Percentiles rank a stretch among this genome's conserved stretches.
These are phyloP conservation scores for Tylopilus sp. DNA, from an alignment of 768 basidiomycete genomes.

Conservation along the genomic window DNA sequence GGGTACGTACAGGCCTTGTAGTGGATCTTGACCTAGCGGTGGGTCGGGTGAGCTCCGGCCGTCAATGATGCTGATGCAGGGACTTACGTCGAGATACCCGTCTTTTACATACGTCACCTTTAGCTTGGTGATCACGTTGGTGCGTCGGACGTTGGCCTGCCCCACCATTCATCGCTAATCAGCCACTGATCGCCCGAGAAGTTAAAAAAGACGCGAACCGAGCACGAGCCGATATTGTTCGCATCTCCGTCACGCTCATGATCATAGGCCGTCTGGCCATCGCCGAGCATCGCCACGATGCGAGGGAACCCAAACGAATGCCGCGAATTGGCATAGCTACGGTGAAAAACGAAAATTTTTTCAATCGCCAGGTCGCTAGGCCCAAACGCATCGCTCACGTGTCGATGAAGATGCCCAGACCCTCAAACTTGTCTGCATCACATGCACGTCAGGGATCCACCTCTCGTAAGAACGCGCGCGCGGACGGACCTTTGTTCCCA, in stretches of 20 bases:
- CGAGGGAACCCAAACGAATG: constrained; percentile 88
- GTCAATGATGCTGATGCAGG: neutral
- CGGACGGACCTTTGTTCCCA: constrained; percentile 74
- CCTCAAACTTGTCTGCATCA: constrained; percentile 87
- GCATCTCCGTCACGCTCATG: constrained; percentile 77
- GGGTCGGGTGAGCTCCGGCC: neutral
- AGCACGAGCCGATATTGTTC: constrained; percentile 75
- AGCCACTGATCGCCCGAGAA: no score
- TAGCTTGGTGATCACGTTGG: constrained; percentile 87
- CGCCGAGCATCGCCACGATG: constrained; percentile 81
- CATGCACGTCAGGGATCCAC: no score
- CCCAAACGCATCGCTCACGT: constrained; percentile 72
- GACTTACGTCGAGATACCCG: constrained; percentile 70
- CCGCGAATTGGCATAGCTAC: constrained; percentile 77
- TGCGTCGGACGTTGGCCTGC: constrained; percentile 84
- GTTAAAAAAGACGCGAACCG: constrained; percentile 49
- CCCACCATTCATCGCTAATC: no score
- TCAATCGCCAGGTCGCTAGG: no score
- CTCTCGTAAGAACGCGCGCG: no score
- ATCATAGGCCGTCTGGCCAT: constrained; percentile 84
- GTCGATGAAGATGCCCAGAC: constrained; percentile 90
- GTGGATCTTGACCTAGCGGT: constrained; percentile 92
- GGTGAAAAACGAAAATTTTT: no score
- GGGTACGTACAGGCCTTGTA: constrained; percentile 71
- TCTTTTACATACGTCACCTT: constrained; percentile 85